Percentiles rank a stretch among this genome's conserved stretches.
These are phyloP conservation scores for Globisporangium megalacanthum DNA, from an alignment of 352 stramenopile species.

Conservation along the genomic window DNA sequence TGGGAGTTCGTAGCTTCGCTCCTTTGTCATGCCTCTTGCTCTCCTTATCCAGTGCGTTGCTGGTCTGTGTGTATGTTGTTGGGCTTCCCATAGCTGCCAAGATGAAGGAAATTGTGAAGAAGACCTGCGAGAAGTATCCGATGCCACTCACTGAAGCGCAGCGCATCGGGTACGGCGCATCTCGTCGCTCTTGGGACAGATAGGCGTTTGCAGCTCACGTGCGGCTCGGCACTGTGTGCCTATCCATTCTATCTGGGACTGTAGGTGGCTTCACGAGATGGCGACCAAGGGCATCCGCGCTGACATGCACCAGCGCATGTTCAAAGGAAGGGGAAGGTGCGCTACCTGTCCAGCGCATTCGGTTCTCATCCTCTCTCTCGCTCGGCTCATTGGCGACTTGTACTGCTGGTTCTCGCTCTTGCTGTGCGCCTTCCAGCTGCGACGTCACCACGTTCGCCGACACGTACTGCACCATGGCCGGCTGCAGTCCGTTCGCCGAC, in stretches of 20 bases:
- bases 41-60: neutral
- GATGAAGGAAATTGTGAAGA: slow-evolving; percentile 59
- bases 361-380: neutral
- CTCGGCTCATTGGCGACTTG: no score
- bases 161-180: slow-evolving; percentile 41
- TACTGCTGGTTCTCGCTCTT: slow-evolving; percentile 1
- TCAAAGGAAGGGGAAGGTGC: slow-evolving; percentile 74
- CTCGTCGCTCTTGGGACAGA: neutral
- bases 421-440: slow-evolving; percentile 32
- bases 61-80: no score
- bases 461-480: slow-evolving; percentile 81
- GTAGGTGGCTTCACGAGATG: slow-evolving; percentile 70
- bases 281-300: slow-evolving; percentile 56
- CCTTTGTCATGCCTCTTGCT: neutral
- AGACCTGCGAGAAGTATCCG: slow-evolving; percentile 54
- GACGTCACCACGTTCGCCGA: slow-evolving; percentile 83
- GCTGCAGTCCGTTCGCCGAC: slow-evolving; percentile 80
- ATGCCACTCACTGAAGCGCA: slow-evolving; percentile 74
- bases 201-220: neutral
- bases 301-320: slow-evolving; percentile 79
- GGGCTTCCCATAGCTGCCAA: slow-evolving; percentile 28
- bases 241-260: neutral
- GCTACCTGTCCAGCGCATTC: neutral
- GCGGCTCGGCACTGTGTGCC: neutral
- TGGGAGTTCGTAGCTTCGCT: no score